These are phyloP conservation scores for Coprinopsis strossmayeri DNA, from an alignment of 768 basidiomycete species.

Conservation along the genomic window DNA sequence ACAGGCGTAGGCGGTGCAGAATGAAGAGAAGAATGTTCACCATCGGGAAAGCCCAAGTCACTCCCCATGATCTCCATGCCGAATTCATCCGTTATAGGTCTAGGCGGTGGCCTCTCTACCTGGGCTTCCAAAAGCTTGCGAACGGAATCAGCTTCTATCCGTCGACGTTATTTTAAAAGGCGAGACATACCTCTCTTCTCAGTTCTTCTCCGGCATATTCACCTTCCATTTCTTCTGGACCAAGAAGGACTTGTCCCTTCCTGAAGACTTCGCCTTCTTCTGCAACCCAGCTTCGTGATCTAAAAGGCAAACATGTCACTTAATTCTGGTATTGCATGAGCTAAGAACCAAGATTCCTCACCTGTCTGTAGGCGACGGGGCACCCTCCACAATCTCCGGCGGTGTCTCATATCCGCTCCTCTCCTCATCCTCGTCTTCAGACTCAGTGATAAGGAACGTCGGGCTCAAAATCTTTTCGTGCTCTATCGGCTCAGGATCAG, in stretches of 20 bases:
- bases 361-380: slow-evolving; percentile 42
- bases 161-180: neutral
- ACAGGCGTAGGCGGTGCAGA: slow-evolving; percentile 22
- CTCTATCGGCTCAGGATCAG: slow-evolving; percentile 60
- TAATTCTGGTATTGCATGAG: neutral
- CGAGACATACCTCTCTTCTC: slow-evolving; percentile 56
- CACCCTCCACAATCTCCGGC: slow-evolving; percentile 30
- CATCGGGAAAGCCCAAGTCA: slow-evolving; percentile 12
- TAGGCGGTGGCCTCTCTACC: slow-evolving; percentile 80
- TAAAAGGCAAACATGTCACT: slow-evolving; percentile 17
- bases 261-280: slow-evolving; percentile 98
- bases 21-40: slow-evolving; percentile 4
- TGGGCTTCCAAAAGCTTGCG: slow-evolving; percentile 75
- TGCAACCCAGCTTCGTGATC: slow-evolving; percentile 76
- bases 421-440: slow-evolving; percentile 52
- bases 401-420: slow-evolving; percentile 29
- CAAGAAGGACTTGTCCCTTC: slow-evolving; percentile 76
- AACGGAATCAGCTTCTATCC: neutral
- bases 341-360: slow-evolving; percentile 21
- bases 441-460: slow-evolving; percentile 39
- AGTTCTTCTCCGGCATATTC: slow-evolving; percentile 88
- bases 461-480: slow-evolving; percentile 71
- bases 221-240: slow-evolving; percentile 82
- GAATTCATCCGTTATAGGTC: slow-evolving; percentile 60
- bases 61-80: slow-evolving; percentile 31